phyloP scores from a whole-genome alignment of 495 filamentous ascomycete genomes.

The Penicillium lagena region DNA sequence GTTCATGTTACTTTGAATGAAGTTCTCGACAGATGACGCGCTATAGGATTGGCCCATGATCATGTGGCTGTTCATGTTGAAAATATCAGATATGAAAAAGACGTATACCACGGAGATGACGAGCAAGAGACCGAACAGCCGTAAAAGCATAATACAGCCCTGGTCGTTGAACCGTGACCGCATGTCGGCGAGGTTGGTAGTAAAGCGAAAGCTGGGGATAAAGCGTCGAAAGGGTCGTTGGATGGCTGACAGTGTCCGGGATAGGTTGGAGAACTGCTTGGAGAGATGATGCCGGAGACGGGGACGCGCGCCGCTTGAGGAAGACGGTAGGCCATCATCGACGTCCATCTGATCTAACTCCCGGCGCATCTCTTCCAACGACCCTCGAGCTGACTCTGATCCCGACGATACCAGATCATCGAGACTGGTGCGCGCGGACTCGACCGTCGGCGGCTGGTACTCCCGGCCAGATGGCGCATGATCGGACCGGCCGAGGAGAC shows the following conservation, averaged over 20 bases:
- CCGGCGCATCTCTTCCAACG: conserved; percentile 57
- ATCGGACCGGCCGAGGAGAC: conserved; percentile 36
- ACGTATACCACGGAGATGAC: conserved; percentile 72
- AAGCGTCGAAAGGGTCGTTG: conserved; percentile 47
- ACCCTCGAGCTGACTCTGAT: conserved; percentile 35
- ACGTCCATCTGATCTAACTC: conserved; percentile 91
- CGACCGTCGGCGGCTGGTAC: conserved; percentile 72
- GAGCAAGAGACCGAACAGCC: conserved; percentile 67
- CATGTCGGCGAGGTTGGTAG: conserved; percentile 24
- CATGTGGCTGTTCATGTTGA: conserved; percentile 45
- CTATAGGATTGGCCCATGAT: conserved; percentile 39
- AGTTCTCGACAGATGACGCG: conserved; percentile 59
- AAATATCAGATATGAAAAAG: conserved; percentile 75
- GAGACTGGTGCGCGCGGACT: conserved; percentile 57
- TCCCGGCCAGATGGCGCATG: conserved; percentile 35
- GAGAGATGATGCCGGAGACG: conserved; percentile 43
- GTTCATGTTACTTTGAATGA: conserved; percentile 60
- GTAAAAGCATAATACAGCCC: conserved; percentile 56
- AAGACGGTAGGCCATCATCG: conserved; percentile 55
- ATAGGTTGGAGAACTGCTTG: conserved; percentile 48
- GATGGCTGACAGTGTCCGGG: conserved; percentile 48
- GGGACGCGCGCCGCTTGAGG: conserved; percentile 26
- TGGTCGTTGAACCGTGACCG: conserved; percentile 23
- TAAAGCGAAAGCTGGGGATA: conserved; percentile 35
- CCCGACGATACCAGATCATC: conserved; percentile 46